Base-by-base conservation (phyloP, 805 yeast genomes). In the Hanseniaspora clermontiae region DNA sequence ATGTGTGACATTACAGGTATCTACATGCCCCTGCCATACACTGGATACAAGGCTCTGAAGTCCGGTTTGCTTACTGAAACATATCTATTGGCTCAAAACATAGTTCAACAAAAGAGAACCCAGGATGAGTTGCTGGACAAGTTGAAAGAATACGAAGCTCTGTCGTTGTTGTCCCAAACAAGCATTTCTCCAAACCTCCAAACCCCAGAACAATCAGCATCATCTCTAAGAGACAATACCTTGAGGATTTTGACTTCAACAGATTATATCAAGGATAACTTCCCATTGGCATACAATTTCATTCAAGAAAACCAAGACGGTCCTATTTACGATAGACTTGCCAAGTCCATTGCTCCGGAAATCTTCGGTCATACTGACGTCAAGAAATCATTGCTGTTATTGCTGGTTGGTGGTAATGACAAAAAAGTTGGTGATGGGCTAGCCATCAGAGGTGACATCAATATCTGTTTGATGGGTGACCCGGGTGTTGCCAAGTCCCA, bases 401-500 rank as follows among this genome's bases (percentile, higher is more conserved):
- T 93, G 59, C 75, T 93, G 47, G 88, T 93, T 61, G 96, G 98
- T 52, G 98, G 98, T 65, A 97, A 90, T 46, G 86, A 95, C 50
- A 93, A 93, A 68, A 87, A 82, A 65, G 81, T 91, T 63, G 95
- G 95, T 47, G 98, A 93, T 71, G 99, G 99, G 61, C 82, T 93
- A 87, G 82, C 84, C 65, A 93, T 93, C 65, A 83, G 99, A 74
- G 98, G 98, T 65, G 98, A 93, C 68, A 87, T 93, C 63, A 93
- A 93, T 66, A 79, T 93, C 56, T 84, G 97, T 72, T 76, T 93
- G 53, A 91, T 93, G 97, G 98, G 98, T 64, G 98, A 93, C 67
- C 98, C 98, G 43, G 98, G 98, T 76, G 98, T 93, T 55, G 98
- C 98, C 65, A 93, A 93, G 71, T 93, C 97, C 2, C 98, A 93